phyloP scores from a whole-genome alignment of 148 eudicot species.

The Polygonum maritimum region DNA sequence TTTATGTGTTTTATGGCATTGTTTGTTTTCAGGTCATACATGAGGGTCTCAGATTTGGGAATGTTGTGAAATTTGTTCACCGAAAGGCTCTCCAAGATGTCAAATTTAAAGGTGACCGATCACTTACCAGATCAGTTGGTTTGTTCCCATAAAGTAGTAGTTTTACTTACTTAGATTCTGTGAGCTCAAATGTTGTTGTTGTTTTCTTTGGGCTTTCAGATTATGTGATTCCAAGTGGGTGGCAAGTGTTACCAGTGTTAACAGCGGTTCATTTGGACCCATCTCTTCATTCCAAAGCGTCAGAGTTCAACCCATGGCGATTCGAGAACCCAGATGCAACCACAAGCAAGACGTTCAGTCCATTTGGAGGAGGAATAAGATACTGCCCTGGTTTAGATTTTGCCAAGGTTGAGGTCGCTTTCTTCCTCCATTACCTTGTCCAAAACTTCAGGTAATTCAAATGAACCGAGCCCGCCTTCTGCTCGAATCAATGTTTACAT shows the following conservation, averaged over 20 bases:
- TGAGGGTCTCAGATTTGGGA: slow-evolving; percentile 57
- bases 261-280: slow-evolving; percentile 64
- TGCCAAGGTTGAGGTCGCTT: slow-evolving; percentile 53
- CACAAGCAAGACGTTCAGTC: slow-evolving; percentile 42
- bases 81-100: slow-evolving; percentile 49
- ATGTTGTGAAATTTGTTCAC: slow-evolving; percentile 54
- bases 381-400: slow-evolving; percentile 64
- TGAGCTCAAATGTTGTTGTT: background rate
- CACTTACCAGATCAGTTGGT: background rate
- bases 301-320: slow-evolving; percentile 54
- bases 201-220: slow-evolving; percentile 14
- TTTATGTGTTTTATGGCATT: background rate
- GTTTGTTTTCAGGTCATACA: slow-evolving; percentile 31
- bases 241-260: slow-evolving; percentile 61
- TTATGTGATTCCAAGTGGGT: slow-evolving; percentile 49
- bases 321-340: slow-evolving; percentile 45
- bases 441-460: slow-evolving; percentile 39
- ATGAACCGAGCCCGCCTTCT: no score
- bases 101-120: slow-evolving; percentile 34
- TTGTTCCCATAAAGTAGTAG: background rate
- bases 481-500: no score
- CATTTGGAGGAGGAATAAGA: slow-evolving; percentile 61
- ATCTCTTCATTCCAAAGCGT: slow-evolving; percentile 40
- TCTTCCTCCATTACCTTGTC: slow-evolving; percentile 58
- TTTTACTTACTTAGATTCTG: background rate